These are phyloP conservation scores for Volvariella surrecta DNA, from an alignment of 1,284 basidiomycete species.

Conservation along the genomic window DNA sequence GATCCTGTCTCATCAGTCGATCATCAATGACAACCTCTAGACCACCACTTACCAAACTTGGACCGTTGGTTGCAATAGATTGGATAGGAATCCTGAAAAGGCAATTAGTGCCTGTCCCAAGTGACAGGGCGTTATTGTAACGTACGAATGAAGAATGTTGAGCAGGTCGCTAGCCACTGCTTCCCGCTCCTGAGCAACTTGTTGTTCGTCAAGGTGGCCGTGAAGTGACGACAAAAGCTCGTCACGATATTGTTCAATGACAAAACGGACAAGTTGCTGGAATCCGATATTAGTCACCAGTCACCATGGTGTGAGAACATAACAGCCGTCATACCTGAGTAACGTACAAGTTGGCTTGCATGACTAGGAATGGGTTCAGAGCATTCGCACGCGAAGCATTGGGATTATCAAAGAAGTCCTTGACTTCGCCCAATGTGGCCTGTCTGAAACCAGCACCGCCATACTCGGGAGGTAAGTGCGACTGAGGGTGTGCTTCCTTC, in stretches of 20 bases:
- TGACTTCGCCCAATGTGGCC: conserved; percentile 77
- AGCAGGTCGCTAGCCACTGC: conserved; percentile 74
- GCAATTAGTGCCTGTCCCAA: not conserved
- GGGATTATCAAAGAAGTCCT: conserved; percentile 84
- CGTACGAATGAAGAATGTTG: conserved; percentile 70
- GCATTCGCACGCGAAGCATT: conserved; percentile 77
- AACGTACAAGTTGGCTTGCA: conserved; percentile 84
- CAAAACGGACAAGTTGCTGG: conserved; percentile 85
- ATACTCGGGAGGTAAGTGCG: conserved; percentile 48
- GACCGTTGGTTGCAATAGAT: conserved; percentile 83
- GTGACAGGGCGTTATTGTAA: not conserved
- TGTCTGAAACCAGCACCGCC: conserved; percentile 65
- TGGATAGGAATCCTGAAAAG: conserved; percentile 74
- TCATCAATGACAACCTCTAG: conserved; percentile 7
- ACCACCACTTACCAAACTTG: conserved; percentile 49
- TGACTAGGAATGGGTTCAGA: conserved; percentile 79
- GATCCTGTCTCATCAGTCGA: conserved; percentile 6
- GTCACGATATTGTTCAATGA: conserved; percentile 83
- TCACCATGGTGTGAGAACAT: not conserved
- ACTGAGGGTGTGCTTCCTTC: conserved; percentile 43
- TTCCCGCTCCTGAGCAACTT: conserved; percentile 62
- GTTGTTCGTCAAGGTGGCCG: conserved; percentile 53
- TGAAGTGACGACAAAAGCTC: conserved; percentile 65
- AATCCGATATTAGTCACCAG: not conserved
- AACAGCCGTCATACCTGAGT: conserved; percentile 54